Conservation (phyloP, 208 protist genomes). For the Trypanosoma congolense region DNA sequence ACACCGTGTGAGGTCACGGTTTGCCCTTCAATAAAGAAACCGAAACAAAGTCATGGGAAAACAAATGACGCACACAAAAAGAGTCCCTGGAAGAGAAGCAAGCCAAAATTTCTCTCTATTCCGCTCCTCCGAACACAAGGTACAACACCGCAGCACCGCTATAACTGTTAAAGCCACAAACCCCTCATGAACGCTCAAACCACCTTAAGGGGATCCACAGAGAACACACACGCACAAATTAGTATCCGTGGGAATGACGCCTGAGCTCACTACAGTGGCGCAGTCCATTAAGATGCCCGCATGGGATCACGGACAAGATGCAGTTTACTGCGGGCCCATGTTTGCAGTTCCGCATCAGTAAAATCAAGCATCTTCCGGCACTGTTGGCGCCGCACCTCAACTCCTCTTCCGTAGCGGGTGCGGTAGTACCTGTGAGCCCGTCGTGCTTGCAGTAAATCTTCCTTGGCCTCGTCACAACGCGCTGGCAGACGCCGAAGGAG, state of each 20-base stretch:
- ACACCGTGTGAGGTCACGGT: no score
- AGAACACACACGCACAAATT: no score
- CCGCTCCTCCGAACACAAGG: no score
- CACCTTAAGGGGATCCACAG: no score
- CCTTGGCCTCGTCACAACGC: slow-evolving; percentile 45
- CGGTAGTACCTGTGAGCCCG: slow-evolving; percentile 64
- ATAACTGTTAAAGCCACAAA: no score
- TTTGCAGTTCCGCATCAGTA: slow-evolving; percentile 21
- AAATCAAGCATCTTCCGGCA: slow-evolving; percentile 5
- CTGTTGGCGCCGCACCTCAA: slow-evolving; percentile 39
- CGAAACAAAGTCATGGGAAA: no score
- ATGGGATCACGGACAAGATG: slow-evolving; percentile 18
- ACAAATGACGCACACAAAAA: no score
- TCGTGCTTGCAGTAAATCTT: slow-evolving; percentile 36
- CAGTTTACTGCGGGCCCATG: slow-evolving; percentile 26
- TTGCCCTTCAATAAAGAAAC: no score
- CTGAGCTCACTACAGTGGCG: background rate
- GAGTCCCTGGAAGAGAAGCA: no score
- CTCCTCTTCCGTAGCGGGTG: slow-evolving; percentile 45
- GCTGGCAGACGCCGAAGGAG: slow-evolving; percentile 48
- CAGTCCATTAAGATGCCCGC: background rate
- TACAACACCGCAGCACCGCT: no score
- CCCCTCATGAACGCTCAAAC: no score
- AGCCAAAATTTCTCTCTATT: no score
- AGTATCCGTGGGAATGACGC: background rate